Evolutionary conservation across 495 filamentous ascomycete species (phyloP).

Genomic region (Stereocaulon alpinum): DNA sequence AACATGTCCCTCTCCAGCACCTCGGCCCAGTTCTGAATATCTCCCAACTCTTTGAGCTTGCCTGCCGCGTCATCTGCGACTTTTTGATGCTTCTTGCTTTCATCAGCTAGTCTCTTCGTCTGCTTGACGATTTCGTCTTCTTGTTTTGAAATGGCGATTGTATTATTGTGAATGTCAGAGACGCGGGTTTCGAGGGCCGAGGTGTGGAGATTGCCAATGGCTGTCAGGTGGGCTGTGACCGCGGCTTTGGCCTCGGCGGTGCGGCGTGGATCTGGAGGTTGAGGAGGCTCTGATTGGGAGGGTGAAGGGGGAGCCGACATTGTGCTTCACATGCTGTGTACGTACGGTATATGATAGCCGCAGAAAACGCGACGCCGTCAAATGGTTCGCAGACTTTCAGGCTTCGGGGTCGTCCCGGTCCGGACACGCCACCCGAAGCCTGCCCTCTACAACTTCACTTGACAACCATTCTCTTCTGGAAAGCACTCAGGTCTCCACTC

Average conservation of each 20-base stretch:
- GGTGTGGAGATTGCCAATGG: conserved; percentile 55
- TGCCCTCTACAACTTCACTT: no score
- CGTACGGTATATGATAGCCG: no score
- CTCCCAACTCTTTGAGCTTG: conserved; percentile 83
- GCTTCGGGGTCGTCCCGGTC: not conserved
- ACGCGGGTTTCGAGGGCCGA: conserved; percentile 62
- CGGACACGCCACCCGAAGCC: no score
- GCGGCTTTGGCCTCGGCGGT: conserved; percentile 61
- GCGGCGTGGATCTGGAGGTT: conserved; percentile 26
- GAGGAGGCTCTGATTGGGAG: not conserved
- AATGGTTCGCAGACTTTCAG: not conserved
- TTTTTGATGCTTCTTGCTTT: conserved; percentile 60
- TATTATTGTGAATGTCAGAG: conserved; percentile 57
- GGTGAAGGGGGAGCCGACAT: not conserved
- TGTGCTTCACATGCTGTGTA: not conserved
- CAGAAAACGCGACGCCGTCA: no score
- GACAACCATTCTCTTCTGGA: no score
- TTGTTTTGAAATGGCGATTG: conserved; percentile 57
- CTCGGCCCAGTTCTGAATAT: conserved; percentile 98
- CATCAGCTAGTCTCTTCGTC: conserved; percentile 54
- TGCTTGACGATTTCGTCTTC: conserved; percentile 56
- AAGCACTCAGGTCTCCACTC: no score
- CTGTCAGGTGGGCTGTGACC: conserved; percentile 65
- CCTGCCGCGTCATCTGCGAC: conserved; percentile 57
- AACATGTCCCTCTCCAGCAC: conserved; percentile 84